Percentiles rank a stretch among this genome's conserved stretches.
These are phyloP conservation scores for Verbena officinalis DNA, from an alignment of 257 asterid species.

Conservation along the genomic window DNA sequence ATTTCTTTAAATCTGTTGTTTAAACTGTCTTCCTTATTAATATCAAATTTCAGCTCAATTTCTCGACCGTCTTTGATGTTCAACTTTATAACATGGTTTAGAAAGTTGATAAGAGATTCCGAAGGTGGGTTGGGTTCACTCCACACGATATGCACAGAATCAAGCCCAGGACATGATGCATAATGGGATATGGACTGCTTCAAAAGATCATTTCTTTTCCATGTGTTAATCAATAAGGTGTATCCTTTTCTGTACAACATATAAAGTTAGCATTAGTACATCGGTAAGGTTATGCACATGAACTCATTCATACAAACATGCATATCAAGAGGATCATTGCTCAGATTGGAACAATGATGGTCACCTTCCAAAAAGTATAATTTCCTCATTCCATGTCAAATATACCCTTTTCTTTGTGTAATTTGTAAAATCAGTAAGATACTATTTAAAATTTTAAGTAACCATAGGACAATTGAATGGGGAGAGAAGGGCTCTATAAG, in stretches of 20 bases:
- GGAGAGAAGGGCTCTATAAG: not conserved
- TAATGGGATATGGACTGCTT: constrained; percentile 79
- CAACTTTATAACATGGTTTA: constrained; percentile 45
- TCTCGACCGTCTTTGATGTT: constrained; percentile 51
- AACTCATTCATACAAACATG: not conserved
- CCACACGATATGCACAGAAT: constrained; percentile 76
- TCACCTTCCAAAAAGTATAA: not conserved
- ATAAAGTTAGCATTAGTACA: constrained; percentile 23
- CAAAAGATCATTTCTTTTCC: constrained; percentile 88
- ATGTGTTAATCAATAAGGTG: constrained; percentile 78
- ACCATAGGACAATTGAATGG: not conserved
- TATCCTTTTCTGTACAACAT: constrained; percentile 65
- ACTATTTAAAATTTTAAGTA: not conserved
- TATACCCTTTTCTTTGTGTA: not conserved
- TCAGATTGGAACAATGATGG: not conserved
- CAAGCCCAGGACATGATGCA: constrained; percentile 70
- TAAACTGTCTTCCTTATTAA: constrained; percentile 77
- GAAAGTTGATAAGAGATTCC: constrained; percentile 54
- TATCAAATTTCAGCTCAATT: constrained; percentile 67
- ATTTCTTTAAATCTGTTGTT: constrained; percentile 89
- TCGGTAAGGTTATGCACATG: not conserved
- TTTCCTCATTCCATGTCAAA: not conserved
- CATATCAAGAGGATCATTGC: not conserved
- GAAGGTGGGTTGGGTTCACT: constrained; percentile 84
- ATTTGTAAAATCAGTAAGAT: not conserved